These are phyloP conservation scores for Sclerotinia subarctica DNA, from an alignment of 2,329 filamentous ascomycete species.

Conservation along the genomic window DNA sequence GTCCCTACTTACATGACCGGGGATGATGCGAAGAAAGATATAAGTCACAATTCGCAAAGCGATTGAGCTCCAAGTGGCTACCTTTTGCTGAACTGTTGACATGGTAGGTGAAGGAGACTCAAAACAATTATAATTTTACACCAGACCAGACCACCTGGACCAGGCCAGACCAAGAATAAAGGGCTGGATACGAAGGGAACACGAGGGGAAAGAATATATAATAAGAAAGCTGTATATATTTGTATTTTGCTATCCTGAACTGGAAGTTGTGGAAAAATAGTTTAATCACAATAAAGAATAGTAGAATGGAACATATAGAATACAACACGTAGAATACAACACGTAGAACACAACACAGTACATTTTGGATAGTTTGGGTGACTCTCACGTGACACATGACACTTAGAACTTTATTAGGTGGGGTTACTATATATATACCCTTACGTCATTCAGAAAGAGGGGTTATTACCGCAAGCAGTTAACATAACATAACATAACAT, in stretches of 20 bases:
- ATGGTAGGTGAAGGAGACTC: not conserved
- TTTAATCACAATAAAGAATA: too few species aligned
- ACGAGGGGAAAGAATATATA: not conserved
- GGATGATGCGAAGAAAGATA: constrained; percentile 58
- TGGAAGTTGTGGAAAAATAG: not conserved
- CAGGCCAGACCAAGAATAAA: not conserved
- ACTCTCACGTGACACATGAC: too few species aligned
- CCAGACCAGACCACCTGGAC: not conserved
- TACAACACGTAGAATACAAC: too few species aligned
- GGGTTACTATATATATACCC: too few species aligned
- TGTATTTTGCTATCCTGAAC: not conserved
- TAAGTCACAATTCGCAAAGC: constrained; percentile 50
- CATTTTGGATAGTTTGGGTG: too few species aligned
- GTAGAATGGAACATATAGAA: too few species aligned
- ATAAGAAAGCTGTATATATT: not conserved
- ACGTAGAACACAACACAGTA: too few species aligned
- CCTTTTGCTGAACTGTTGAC: constrained; percentile 28
- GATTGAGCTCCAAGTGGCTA: constrained; percentile 44
- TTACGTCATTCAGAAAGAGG: too few species aligned
- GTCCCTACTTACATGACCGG: constrained; percentile 37
- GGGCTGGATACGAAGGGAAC: not conserved
- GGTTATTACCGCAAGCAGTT: too few species aligned
- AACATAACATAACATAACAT: too few species aligned
- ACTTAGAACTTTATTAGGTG: too few species aligned
- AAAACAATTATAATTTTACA: not conserved